These are phyloP conservation scores for Penicillium sp. DNA, from an alignment of 2,329 filamentous ascomycete genomes.

Conservation along the genomic window DNA sequence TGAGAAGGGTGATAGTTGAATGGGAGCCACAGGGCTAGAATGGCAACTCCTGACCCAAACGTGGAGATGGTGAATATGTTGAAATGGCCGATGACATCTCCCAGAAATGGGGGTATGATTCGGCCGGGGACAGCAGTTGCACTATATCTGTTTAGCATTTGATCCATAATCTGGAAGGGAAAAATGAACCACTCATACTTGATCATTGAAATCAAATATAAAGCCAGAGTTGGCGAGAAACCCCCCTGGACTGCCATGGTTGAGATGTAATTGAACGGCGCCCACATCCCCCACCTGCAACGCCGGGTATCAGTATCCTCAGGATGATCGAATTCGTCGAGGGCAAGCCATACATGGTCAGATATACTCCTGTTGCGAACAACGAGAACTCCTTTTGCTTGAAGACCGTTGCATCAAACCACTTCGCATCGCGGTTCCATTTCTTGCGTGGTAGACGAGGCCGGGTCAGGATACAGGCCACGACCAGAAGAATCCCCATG, in stretches of 20 bases:
- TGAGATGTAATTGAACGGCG: conserved; percentile 9
- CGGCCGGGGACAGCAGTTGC: conserved; percentile 2
- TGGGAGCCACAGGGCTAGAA: conserved; percentile 28
- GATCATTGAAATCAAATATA: conserved; percentile 29
- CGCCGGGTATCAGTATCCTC: conserved; percentile 1
- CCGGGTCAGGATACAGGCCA: conserved; percentile 19
- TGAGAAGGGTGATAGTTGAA: conserved; percentile 29
- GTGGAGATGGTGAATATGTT: conserved; percentile 1
- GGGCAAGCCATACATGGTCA: conserved; percentile 16
- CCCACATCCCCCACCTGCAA: conserved; percentile 16
- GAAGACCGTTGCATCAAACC: conserved; percentile 29
- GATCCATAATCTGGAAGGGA: too few relatives aligned
- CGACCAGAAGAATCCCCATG: conserved; percentile 18
- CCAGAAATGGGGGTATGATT: conserved; percentile 1
- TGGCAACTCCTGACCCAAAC: not conserved
- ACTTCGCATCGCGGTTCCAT: conserved; percentile 27
- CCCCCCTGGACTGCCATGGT: conserved; percentile 8
- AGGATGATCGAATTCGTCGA: not conserved
- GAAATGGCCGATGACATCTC: conserved; percentile 2
- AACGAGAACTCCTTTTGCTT: conserved; percentile 25
- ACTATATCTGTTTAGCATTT: not conserved
- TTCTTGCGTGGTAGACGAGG: conserved; percentile 29
- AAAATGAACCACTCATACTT: conserved; percentile 15
- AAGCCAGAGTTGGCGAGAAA: conserved; percentile 21
- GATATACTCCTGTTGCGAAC: conserved; percentile 3